Conservation (phyloP, 352 stramenopile genomes). For the Aphanomyces cochlioides region DNA sequence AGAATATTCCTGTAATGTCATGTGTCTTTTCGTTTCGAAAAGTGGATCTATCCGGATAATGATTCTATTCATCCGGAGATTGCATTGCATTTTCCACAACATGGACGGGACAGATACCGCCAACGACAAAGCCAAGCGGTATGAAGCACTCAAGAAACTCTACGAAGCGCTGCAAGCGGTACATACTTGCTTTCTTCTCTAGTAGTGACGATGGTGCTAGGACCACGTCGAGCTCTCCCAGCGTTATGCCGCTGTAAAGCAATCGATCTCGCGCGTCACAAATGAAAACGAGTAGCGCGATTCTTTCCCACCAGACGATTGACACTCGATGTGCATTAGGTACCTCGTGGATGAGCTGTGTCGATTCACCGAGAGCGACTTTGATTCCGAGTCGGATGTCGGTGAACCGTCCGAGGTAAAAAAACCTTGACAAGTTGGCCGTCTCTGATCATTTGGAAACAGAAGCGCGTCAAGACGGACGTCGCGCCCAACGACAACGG, state of each 20-base stretch:
- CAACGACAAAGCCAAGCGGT: neutral
- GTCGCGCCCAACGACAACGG: too few species aligned
- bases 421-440: too few species aligned
- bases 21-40: too few species aligned
- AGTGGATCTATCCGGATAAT: neutral
- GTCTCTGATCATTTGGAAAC: too few species aligned
- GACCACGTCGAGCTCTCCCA: slow-evolving; percentile 28
- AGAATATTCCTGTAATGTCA: neutral
- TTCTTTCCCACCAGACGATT: neutral
- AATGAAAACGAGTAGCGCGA: slow-evolving; percentile 12
- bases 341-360: slow-evolving; percentile 26
- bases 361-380: slow-evolving; percentile 27
- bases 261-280: slow-evolving; percentile 3
- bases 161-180: slow-evolving; percentile 21
- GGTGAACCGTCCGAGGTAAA: neutral
- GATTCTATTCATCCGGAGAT: neutral
- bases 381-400: slow-evolving; percentile 29
- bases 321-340: slow-evolving; percentile 1
- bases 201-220: neutral
- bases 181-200: too few species aligned
- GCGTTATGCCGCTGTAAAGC: slow-evolving; percentile 26
- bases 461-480: too few species aligned
- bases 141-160: slow-evolving; percentile 15
- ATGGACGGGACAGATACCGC: too few species aligned
- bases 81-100: too few species aligned